Conservation (phyloP, 805 yeast species). For the Scheffersomyces spartinae region DNA sequence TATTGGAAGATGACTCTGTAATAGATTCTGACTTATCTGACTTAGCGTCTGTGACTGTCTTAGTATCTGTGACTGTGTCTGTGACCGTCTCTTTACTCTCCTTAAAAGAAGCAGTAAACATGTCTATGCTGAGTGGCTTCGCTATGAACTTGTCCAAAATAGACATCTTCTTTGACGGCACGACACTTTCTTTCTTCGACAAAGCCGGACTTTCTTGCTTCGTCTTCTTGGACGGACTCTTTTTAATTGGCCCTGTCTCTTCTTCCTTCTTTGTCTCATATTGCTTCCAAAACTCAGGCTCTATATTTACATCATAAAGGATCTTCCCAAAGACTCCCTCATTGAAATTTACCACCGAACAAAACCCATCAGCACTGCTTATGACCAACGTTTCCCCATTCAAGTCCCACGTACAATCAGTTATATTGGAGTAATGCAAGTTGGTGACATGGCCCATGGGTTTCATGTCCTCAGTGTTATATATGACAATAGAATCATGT, state of each 20-base stretch:
- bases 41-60: too few species aligned
- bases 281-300: neutral
- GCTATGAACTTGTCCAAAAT: too few species aligned
- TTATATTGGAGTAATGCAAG: slow-evolving; percentile 78
- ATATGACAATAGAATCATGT: slow-evolving; percentile 69
- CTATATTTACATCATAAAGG: slow-evolving; percentile 4
- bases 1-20: too few species aligned
- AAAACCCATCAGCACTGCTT: slow-evolving; percentile 88
- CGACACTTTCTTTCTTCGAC: too few species aligned
- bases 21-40: too few species aligned
- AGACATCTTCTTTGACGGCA: too few species aligned
- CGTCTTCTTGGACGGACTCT: too few species aligned
- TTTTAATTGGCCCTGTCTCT: neutral
- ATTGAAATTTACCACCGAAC: slow-evolving; percentile 54
- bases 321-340: slow-evolving; percentile 44
- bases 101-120: too few species aligned
- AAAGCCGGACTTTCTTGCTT: too few species aligned
- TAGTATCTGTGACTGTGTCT: too few species aligned
- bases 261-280: neutral
- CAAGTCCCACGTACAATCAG: slow-evolving; percentile 77
- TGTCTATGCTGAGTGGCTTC: too few species aligned
- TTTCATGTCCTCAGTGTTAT: slow-evolving; percentile 59
- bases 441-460: slow-evolving; percentile 72
- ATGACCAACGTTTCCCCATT: slow-evolving; percentile 64
- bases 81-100: too few species aligned